A percentile compares a stretch with the other conserved stretches of the same genome.
Conservation (phyloP, 176 grass and related monocot species). For the Avena insularis region DNA sequence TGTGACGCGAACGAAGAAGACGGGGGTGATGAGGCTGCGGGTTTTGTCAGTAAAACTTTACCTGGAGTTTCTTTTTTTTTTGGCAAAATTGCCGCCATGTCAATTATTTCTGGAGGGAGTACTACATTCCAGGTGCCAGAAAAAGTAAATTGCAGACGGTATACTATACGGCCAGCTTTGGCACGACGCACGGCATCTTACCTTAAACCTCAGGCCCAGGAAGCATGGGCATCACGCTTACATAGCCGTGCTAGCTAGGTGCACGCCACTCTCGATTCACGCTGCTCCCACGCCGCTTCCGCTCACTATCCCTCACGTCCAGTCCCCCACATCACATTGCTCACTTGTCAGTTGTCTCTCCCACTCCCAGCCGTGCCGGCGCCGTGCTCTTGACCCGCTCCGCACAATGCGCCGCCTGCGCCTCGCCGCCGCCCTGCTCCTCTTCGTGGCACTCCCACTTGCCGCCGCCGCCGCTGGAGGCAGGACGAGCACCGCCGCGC, state of each 20-base stretch:
- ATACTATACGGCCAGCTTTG: too few relatives aligned
- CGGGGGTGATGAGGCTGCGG: too few relatives aligned
- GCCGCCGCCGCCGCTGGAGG: background rate
- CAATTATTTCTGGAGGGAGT: too few relatives aligned
- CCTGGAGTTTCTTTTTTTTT: too few relatives aligned
- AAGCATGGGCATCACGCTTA: constrained; percentile 7
- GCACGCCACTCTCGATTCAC: constrained; percentile 24
- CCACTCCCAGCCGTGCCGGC: too few relatives aligned
- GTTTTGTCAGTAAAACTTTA: too few relatives aligned
- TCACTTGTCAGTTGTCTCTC: background rate
- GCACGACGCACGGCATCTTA: too few relatives aligned
- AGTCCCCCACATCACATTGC: background rate
- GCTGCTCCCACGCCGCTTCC: constrained; percentile 38
- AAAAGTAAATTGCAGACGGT: too few relatives aligned
- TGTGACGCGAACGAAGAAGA: too few relatives aligned
- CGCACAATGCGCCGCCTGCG: constrained; percentile 29
- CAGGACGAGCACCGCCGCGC: background rate
- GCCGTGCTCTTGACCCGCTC: background rate
- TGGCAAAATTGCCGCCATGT: too few relatives aligned
- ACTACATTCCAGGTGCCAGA: too few relatives aligned
- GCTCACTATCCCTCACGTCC: background rate
- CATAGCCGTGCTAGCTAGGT: constrained; percentile 7
- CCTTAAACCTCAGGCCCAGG: too few relatives aligned
- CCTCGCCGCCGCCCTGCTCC: background rate
- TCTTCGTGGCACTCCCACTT: background rate